A percentile compares a stretch with the other conserved stretches of the same genome.
These are phyloP conservation scores for Chenopodium quinoa DNA, from an alignment of 148 eudicot species.

Conservation along the genomic window DNA sequence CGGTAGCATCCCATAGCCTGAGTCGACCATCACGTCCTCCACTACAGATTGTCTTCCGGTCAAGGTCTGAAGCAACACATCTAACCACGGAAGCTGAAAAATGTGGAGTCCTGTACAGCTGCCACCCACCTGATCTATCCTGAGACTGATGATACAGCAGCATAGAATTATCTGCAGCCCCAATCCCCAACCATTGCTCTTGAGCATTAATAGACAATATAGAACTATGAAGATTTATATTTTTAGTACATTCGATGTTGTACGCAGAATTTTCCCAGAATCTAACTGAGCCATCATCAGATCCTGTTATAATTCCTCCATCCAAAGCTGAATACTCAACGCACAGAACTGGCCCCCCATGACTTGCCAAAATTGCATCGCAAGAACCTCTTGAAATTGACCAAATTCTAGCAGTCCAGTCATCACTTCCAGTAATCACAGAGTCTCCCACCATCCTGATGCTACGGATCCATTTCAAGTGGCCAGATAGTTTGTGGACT, in stretches of 20 bases:
- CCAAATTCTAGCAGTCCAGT: constrained; percentile 96
- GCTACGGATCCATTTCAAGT: constrained; percentile 79
- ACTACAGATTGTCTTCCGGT: constrained; percentile 83
- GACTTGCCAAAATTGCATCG: constrained; percentile 80
- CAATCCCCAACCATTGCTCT: constrained; percentile 81
- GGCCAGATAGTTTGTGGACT: constrained; percentile 79
- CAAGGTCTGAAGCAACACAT: constrained; percentile 75
- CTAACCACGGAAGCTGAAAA: constrained; percentile 69
- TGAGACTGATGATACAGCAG: constrained; percentile 71
- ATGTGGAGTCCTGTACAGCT: constrained; percentile 75
- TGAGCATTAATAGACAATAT: constrained; percentile 65
- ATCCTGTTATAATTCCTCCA: constrained; percentile 79
- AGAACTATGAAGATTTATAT: constrained; percentile 58
- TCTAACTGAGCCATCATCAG: constrained; percentile 70
- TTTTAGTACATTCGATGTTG: constrained; percentile 59
- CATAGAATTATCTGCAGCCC: constrained; percentile 93
- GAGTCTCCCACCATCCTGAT: constrained; percentile 82
- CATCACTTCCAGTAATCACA: constrained; percentile 84
- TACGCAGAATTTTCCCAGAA: constrained; percentile 84
- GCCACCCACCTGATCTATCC: constrained; percentile 75
- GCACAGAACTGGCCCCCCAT: constrained; percentile 63
- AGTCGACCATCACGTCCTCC: constrained; percentile 89
- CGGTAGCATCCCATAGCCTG: constrained; percentile 91
- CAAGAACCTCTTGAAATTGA: constrained; percentile 80
- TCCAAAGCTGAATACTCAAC: constrained; percentile 70